A percentile compares a stretch with the other conserved stretches of the same genome.
Conservation (phyloP, 1,284 basidiomycete species). For the Moesziomyces sp. region DNA sequence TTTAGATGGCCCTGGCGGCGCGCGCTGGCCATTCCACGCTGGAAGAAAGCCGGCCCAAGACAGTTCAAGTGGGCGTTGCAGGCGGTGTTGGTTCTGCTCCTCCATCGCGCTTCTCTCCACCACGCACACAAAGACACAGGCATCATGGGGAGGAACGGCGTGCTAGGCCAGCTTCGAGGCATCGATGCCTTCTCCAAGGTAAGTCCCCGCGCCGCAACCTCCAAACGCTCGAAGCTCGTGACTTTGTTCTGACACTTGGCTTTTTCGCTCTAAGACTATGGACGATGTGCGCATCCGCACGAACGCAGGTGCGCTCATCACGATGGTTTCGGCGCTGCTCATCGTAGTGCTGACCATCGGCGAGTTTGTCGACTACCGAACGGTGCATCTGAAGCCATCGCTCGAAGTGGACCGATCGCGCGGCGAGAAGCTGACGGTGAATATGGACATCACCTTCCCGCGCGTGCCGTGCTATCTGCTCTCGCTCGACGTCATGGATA, state of each 20-base stretch:
- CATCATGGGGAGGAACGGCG: constrained; percentile 55
- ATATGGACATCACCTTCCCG: constrained; percentile 94
- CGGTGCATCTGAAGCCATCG: constrained; percentile 73
- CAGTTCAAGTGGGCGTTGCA: background rate
- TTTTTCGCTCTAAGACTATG: constrained; percentile 55
- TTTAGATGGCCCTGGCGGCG: background rate
- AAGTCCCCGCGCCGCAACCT: constrained; percentile 36
- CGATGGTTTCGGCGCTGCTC: constrained; percentile 88
- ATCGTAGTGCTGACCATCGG: constrained; percentile 90
- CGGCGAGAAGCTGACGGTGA: constrained; percentile 91
- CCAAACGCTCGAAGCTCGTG: background rate
- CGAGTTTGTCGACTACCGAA: constrained; percentile 95
- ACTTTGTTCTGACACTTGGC: constrained; percentile 2
- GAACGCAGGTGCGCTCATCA: constrained; percentile 72
- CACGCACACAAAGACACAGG: background rate
- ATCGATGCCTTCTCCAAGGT: constrained; percentile 99
- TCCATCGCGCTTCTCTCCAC: background rate
- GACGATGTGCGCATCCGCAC: constrained; percentile 67
- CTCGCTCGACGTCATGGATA: constrained; percentile 91
- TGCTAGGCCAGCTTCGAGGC: constrained; percentile 65
- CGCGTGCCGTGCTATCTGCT: constrained; percentile 88
- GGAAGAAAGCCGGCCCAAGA: constrained; percentile 17
- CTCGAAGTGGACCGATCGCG: constrained; percentile 79
- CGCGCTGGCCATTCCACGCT: constrained; percentile 25
- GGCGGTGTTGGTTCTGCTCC: no score